Evolutionary conservation across 306 rosid genomes (phyloP).

Genomic region (Pyrus pyrifolia): DNA sequence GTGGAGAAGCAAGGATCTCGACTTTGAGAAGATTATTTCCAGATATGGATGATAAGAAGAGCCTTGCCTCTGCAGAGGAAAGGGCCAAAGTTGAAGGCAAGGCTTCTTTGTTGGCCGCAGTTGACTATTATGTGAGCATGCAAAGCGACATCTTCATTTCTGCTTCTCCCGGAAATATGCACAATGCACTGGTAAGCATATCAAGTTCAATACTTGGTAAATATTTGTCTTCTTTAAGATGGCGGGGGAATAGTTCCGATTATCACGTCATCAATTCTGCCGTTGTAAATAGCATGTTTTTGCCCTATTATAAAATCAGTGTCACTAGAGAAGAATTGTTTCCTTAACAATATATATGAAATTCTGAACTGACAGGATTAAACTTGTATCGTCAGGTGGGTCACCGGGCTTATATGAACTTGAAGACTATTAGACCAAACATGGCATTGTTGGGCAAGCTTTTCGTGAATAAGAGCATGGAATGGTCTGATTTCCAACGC

Average conservation of each 20-base stretch:
- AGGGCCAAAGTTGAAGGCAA: constrained; percentile 63
- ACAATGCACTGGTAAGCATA: constrained; percentile 83
- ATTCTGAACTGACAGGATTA: neutral
- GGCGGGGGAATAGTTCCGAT: neutral
- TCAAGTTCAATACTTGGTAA: neutral
- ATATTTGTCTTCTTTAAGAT: neutral
- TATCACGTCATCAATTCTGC: neutral
- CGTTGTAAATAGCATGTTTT: neutral
- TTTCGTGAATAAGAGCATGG: constrained; percentile 62
- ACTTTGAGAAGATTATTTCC: constrained; percentile 68
- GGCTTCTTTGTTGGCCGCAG: constrained; percentile 85
- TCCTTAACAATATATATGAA: neutral
- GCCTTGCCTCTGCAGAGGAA: constrained; percentile 61
- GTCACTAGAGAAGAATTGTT: neutral
- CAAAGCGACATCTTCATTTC: constrained; percentile 88
- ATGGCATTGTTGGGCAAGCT: constrained; percentile 76
- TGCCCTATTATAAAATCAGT: neutral
- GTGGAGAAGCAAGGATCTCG: constrained; percentile 90
- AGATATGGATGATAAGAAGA: constrained; percentile 78
- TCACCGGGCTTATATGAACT: constrained; percentile 70
- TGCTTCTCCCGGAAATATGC: constrained; percentile 99
- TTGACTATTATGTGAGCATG: constrained; percentile 81
- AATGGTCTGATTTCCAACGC: constrained; percentile 67
- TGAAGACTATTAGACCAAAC: constrained; percentile 88
- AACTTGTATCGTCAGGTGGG: constrained; percentile 58